Percentiles rank a stretch among this genome's conserved stretches.
These are phyloP conservation scores for Penicillium parvum DNA, from an alignment of 495 filamentous ascomycete species.

Conservation along the genomic window DNA sequence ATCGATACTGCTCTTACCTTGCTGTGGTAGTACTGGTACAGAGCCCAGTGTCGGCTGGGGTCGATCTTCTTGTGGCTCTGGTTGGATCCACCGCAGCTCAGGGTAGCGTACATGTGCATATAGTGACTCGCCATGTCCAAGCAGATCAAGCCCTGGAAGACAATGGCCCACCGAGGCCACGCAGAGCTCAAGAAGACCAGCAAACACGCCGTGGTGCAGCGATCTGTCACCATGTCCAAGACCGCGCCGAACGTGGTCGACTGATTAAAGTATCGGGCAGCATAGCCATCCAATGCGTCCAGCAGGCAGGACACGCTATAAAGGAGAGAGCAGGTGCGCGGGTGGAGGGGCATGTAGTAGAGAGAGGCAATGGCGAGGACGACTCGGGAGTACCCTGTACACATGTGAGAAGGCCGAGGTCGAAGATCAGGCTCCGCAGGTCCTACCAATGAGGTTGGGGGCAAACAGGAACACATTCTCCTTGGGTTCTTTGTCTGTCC, in stretches of 20 bases:
- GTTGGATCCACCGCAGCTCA: conserved; percentile 67
- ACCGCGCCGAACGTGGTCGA: conserved; percentile 93
- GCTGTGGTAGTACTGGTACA: conserved; percentile 96
- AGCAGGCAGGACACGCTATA: conserved; percentile 91
- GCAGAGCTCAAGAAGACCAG: conserved; percentile 90
- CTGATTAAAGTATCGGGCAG: conserved; percentile 83
- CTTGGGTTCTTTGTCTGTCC: conserved; percentile 38
- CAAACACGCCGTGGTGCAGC: conserved; percentile 90
- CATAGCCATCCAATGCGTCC: conserved; percentile 89
- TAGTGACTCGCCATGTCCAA: conserved; percentile 94
- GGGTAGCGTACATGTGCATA: conserved; percentile 95
- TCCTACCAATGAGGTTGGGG: conserved; percentile 87
- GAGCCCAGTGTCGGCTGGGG: conserved; percentile 56
- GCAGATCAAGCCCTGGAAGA: conserved; percentile 90
- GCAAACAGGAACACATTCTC: conserved; percentile 97
- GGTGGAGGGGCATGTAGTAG: conserved; percentile 98
- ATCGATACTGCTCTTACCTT: too few relatives aligned
- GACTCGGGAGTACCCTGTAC: conserved; percentile 81
- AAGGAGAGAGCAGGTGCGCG: conserved; percentile 84
- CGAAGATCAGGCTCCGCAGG: too few relatives aligned
- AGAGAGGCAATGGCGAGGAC: conserved; percentile 86
- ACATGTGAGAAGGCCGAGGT: not conserved
- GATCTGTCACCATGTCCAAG: conserved; percentile 95
- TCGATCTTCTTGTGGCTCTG: conserved; percentile 94
- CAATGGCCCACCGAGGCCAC: conserved; percentile 83